Base-by-base conservation (phyloP, 1,284 basidiomycete genomes). In the Moesziomyces antarcticus region DNA sequence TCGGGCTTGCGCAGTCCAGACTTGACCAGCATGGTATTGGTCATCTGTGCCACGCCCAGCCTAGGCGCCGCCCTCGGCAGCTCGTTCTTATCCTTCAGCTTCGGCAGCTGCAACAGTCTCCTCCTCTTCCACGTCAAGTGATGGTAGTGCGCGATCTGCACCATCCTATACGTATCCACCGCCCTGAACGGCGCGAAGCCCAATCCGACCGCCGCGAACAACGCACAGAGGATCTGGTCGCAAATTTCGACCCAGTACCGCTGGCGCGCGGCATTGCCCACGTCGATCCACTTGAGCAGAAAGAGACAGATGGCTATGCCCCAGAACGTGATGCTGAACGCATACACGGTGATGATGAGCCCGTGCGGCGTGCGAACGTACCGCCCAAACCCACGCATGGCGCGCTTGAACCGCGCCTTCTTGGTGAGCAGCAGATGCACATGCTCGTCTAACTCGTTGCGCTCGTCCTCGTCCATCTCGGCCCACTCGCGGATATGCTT, bases 371-470 rank as follows among this genome's bases (percentile, higher is more conserved):
- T 83, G 51, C 69, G 60, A 22, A 81, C 74, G 56, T 79, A 83
- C 27, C 69, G 52, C 55, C 71, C 71, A 53, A 83, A 83, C 8
- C 81, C 81, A 18, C 58, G 59, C 2, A 64, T 48, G 16, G 67
- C 71, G 24, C 80, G 77, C 41, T 73, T 75, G 56, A 79, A 70
- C 60, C 88, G 90, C 30, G 89, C 89, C 35, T 88, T 88, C 66
- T 89, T 89, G 24, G 87, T 87, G 16, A 96, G 87, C 3, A 93
- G 88, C 72, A 92, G 89, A 56, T 91, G 89, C 22, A 96, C 91
- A 85, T 94, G 93, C 40, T 88, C 86, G 82, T 93, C 92, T 22
- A 93, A 85, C 50, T 81, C 75, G 40, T 75, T 68, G 30, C 81
- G 73, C 48, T 82, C 80, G 14, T 81, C 77, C 25, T 75, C 75